Base-by-base conservation (phyloP, 31 red algal species). In the Bonnemaisonia californica region DNA sequence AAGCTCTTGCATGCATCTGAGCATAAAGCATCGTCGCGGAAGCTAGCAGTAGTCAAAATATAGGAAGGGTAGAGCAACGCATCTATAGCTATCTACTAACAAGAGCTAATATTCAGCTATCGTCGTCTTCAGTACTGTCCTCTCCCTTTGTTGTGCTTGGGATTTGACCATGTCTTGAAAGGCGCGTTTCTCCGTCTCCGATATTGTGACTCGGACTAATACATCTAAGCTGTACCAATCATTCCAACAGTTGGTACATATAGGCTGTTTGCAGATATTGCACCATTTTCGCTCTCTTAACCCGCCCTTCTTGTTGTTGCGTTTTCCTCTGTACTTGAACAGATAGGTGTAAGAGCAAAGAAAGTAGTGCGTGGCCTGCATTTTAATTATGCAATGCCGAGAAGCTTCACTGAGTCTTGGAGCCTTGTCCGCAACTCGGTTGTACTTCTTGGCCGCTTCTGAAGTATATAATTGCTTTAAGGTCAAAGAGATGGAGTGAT, bases 381-480 rank as follows among this genome's bases (percentile, higher is more conserved):
- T 57, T 38, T 61, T 78, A 38, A 78, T 31, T 57, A 41, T 61
- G 26, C 32, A 62, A 3, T 78, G 56, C 7, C 18, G 9, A 16
- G 29, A 57, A 21, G 39, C 22, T 38, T 38, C 13, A 29, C 31
- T 40, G 21, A 78, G 56, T 4, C 22, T 32, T 38, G 55, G 30
- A 12, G 16, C 30, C 56, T 19, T 62, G 54, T 78, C 74, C 18
- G 59, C 54, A 22, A 22, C 24, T 4, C 54, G 4, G 57, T 78
- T 78, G 22, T 63, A 78, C 28, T 78, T 78, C 35, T 78, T 0
- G 16, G 56, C 56, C 4, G 62, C 48, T 7, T 57, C 42, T 33
- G 38, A 39, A 26, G 48, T 63, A 0, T 35, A 78, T 37, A 78
- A 62, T 5, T 16, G 54, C n/a, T 37, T 38, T 8, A 62, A 62